Evolutionary conservation across 2,329 filamentous ascomycete species (phyloP).

Genomic region (Talaromyces marneffei): DNA sequence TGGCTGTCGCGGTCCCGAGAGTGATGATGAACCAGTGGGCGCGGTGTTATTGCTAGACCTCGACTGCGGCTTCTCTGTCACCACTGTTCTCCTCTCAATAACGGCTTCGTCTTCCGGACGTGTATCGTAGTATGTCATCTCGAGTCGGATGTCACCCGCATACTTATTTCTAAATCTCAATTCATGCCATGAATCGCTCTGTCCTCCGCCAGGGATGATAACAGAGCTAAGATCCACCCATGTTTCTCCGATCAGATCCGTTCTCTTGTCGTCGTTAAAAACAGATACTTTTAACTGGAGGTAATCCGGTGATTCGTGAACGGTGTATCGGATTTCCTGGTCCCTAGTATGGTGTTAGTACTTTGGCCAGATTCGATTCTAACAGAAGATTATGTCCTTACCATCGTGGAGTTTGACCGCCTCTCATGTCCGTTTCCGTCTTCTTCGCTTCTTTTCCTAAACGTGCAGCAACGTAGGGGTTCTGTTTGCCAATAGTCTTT

Average conservation of each 20-base stretch:
- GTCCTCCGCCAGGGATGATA: conserved; percentile 79
- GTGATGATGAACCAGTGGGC: conserved; percentile 21
- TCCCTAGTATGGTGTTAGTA: conserved; percentile 59
- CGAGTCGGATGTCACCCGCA: conserved; percentile 86
- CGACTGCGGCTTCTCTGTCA: conserved; percentile 31
- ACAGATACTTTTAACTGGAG: conserved; percentile 91
- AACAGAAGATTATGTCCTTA: conserved; percentile 36
- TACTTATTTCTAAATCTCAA: conserved; percentile 89
- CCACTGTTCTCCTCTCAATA: conserved; percentile 49
- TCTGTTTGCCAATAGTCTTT: conserved; percentile 97
- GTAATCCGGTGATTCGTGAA: conserved; percentile 95
- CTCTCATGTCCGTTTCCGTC: conserved; percentile 86
- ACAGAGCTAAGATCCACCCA: conserved; percentile 81
- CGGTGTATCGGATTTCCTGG: conserved; percentile 89
- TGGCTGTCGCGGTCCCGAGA: conserved; percentile 47
- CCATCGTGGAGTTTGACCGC: conserved; percentile 94
- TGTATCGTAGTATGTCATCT: conserved; percentile 93
- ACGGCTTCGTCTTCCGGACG: conserved; percentile 72
- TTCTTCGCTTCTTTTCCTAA: conserved; percentile 97
- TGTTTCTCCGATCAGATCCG: conserved; percentile 89
- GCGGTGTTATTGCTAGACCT: conserved; percentile 23
- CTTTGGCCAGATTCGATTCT: neutral
- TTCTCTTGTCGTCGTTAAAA: conserved; percentile 98
- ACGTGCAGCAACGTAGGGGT: conserved; percentile 90
- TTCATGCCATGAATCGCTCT: conserved; percentile 86